These are phyloP conservation scores for Magnaporthales sp. DNA, from an alignment of 2,329 filamentous ascomycete genomes.

Conservation along the genomic window DNA sequence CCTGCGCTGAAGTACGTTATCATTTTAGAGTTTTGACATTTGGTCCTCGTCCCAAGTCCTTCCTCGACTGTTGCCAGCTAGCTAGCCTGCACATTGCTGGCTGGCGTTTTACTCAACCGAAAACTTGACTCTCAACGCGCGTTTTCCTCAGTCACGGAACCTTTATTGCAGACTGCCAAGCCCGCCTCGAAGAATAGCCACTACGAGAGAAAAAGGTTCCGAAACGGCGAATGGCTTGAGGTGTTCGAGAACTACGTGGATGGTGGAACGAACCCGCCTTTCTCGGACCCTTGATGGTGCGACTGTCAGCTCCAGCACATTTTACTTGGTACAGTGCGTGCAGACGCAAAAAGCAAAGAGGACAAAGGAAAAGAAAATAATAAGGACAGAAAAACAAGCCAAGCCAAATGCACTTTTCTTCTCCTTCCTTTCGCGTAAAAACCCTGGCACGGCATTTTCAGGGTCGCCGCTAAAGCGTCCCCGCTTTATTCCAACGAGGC, in stretches of 20 bases:
- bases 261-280: neutral
- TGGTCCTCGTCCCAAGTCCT: neutral
- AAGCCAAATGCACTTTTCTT: neutral
- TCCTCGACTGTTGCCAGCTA: neutral
- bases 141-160: neutral
- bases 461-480: neutral
- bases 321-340: neutral
- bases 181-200: neutral
- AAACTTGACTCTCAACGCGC: neutral
- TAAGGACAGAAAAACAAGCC: neutral
- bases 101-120: neutral
- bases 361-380: conserved; percentile 1
- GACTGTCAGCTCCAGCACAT: neutral
- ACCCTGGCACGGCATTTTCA: neutral
- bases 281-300: neutral
- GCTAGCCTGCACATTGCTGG: neutral
- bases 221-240: neutral
- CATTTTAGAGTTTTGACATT: neutral
- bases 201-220: neutral
- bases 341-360: neutral
- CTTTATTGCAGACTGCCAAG: neutral
- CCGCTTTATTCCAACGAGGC: neutral
- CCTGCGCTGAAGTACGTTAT: neutral
- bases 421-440: conserved; percentile 1
- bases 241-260: neutral